phyloP scores from a whole-genome alignment of 2,329 filamentous ascomycete species.

The Exophiala bonariae region DNA sequence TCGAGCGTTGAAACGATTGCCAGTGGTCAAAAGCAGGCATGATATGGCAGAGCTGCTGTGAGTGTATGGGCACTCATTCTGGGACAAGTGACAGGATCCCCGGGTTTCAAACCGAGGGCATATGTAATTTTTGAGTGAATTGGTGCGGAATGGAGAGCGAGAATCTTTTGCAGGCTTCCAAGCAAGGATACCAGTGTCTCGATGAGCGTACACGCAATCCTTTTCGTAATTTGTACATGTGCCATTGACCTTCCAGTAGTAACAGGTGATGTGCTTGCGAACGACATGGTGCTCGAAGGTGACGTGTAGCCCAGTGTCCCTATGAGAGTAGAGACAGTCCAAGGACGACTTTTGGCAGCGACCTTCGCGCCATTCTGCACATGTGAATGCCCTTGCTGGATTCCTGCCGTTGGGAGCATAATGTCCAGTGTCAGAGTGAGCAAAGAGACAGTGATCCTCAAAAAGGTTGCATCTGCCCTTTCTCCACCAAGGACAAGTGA shows the following conservation, averaged over 20 bases:
- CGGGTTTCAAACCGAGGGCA: conserved; percentile 19
- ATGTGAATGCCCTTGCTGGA: conserved; percentile 20
- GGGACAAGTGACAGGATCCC: conserved; percentile 2
- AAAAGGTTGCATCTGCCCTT: conserved; percentile 4
- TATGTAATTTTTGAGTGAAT: conserved; percentile 11
- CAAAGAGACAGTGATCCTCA: conserved; percentile 20
- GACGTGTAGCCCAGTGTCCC: conserved; percentile 20
- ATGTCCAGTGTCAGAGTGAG: conserved; percentile 18
- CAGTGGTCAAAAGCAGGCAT: neutral
- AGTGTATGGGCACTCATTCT: conserved; percentile 13
- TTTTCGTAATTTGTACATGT: conserved; percentile 4
- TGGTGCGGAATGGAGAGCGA: neutral
- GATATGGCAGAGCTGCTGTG: conserved; percentile 3
- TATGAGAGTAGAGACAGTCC: conserved; percentile 15
- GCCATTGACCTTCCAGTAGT: conserved; percentile 6
- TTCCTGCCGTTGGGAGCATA: conserved; percentile 1
- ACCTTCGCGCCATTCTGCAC: conserved; percentile 6
- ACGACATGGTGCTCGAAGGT: conserved; percentile 8
- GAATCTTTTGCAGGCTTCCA: conserved; percentile 10
- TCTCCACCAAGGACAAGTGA: conserved; percentile 21
- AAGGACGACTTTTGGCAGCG: conserved; percentile 3
- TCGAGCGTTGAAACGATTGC: too few species aligned
- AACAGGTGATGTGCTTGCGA: conserved; percentile 22
- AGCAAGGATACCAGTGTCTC: conserved; percentile 15
- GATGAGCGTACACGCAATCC: conserved; percentile 18